These are phyloP conservation scores for Pseudocercospora fuligena DNA, from an alignment of 2,329 filamentous ascomycete genomes.

Conservation along the genomic window DNA sequence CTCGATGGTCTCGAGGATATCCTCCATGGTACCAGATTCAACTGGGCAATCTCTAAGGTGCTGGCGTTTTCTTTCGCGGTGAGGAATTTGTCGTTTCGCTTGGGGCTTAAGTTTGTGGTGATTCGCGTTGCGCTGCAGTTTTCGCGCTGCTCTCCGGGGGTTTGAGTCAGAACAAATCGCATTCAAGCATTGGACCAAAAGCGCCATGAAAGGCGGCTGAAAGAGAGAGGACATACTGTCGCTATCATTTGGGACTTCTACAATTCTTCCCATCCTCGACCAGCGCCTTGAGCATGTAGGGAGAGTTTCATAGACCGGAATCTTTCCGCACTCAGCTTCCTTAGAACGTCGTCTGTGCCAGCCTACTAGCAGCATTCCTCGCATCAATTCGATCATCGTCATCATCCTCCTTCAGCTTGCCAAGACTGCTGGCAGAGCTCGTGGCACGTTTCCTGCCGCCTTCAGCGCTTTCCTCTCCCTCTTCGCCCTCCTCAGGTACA, in stretches of 20 bases:
- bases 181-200: neutral
- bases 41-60: too few species aligned
- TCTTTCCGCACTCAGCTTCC: neutral
- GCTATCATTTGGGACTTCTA: neutral
- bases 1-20: too few species aligned
- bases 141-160: too few species aligned
- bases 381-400: constrained; percentile 96
- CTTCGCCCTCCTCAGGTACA: constrained; percentile 59
- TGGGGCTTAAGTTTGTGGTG: too few species aligned
- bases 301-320: neutral
- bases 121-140: too few species aligned
- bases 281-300: neutral
- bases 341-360: constrained; percentile 92
- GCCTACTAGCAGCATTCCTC: constrained; percentile 87
- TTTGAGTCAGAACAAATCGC: too few species aligned
- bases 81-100: too few species aligned
- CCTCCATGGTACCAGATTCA: too few species aligned
- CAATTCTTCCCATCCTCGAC: neutral
- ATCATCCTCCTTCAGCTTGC: constrained; percentile 68
- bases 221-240: neutral
- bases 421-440: constrained; percentile 59
- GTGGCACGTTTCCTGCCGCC: constrained; percentile 55
- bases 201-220: neutral
- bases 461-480: constrained; percentile 51
- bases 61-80: too few species aligned